phyloP scores from a whole-genome alignment of 148 eudicot species.

The Camellia lanceoleosa region DNA sequence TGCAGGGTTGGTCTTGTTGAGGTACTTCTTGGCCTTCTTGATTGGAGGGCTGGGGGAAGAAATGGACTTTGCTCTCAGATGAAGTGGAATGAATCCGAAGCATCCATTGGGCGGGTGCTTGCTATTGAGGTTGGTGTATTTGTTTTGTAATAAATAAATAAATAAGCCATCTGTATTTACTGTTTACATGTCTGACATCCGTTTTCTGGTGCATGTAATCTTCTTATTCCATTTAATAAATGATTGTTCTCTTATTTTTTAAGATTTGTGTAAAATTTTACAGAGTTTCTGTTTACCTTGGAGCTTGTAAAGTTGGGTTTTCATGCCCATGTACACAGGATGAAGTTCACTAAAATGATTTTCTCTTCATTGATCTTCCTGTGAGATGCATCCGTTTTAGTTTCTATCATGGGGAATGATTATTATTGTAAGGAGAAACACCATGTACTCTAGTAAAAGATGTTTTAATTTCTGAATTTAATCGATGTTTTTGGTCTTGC shows the following conservation, averaged over 20 bases:
- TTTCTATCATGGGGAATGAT: neutral
- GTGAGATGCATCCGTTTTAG: neutral
- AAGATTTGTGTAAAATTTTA: neutral
- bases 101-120: constrained; percentile 94
- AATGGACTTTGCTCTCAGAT: constrained; percentile 88
- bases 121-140: constrained; percentile 78
- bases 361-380: neutral
- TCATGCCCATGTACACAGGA: neutral
- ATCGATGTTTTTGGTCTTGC: constrained; percentile 1
- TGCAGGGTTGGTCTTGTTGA: constrained; percentile 95
- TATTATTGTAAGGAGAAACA: no score
- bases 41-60: constrained; percentile 99
- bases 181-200: neutral
- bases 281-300: neutral
- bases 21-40: constrained; percentile 97
- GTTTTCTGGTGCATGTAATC: neutral
- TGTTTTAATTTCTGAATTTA: no score
- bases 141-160: neutral
- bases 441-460: no score
- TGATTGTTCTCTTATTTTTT: neutral
- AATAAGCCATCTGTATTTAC: neutral
- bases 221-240: neutral
- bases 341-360: neutral
- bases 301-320: neutral
- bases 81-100: constrained; percentile 99